phyloP scores from a whole-genome alignment of 2,329 filamentous ascomycete species.

The Calonectria ilicicola region DNA sequence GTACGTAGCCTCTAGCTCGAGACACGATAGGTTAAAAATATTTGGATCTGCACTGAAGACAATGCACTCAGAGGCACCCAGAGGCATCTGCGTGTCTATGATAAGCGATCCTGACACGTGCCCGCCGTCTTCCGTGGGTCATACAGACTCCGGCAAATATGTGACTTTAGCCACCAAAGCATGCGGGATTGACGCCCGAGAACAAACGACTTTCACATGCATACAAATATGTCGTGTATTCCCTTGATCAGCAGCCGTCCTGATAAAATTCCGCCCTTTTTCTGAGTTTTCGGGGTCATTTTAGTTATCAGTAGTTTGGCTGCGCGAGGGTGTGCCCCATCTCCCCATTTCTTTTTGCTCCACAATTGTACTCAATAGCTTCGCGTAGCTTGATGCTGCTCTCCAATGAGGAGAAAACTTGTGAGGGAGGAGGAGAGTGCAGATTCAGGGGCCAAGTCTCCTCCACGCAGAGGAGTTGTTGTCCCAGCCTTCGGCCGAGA shows the following conservation, averaged over 20 bases:
- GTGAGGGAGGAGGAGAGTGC: neutral
- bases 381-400: neutral
- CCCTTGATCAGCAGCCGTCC: neutral
- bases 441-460: neutral
- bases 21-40: conserved; percentile 1
- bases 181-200: neutral
- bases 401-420: neutral
- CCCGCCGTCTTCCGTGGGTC: neutral
- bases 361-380: conserved; percentile 1
- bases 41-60: neutral
- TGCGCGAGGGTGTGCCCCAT: neutral
- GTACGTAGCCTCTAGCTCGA: neutral
- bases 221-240: neutral
- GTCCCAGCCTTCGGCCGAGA: neutral
- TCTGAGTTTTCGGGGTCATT: neutral
- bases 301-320: neutral
- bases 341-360: neutral
- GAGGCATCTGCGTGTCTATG: neutral
- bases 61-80: no score
- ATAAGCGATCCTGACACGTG: neutral
- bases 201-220: neutral
- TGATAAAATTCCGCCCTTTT: neutral
- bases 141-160: neutral
- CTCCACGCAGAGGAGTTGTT: neutral
- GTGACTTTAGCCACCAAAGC: neutral